Evolutionary conservation across 2,329 filamentous ascomycete species (phyloP).

Genomic region (Alternaria dauci): DNA sequence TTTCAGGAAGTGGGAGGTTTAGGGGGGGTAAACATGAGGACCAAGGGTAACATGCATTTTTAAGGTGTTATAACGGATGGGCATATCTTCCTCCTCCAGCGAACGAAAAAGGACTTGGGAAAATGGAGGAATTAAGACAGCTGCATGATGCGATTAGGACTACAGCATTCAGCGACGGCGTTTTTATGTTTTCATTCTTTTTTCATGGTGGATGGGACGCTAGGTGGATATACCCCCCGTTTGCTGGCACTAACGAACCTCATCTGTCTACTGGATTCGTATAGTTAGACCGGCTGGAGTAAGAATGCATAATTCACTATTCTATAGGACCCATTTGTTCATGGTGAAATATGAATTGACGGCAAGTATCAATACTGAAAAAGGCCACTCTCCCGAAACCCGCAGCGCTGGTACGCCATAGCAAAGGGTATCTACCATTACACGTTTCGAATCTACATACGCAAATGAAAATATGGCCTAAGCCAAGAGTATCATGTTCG

Average conservation of each 20-base stretch:
- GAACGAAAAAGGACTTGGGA: background rate
- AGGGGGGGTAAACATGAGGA: background rate
- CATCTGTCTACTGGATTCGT: background rate
- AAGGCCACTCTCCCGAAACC: background rate
- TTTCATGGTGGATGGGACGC: background rate
- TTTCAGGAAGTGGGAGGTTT: too few species aligned
- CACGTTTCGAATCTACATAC: background rate
- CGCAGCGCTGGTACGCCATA: background rate
- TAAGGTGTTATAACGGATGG: conserved; percentile 5
- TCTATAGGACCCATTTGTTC: background rate
- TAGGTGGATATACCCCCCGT: conserved; percentile 16
- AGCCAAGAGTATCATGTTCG: background rate
- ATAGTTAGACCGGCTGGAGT: background rate
- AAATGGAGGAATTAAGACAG: background rate
- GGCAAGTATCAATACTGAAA: background rate
- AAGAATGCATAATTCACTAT: conserved; percentile 1
- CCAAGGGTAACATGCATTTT: conserved; percentile 7
- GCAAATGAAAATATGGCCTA: background rate
- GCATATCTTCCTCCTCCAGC: background rate
- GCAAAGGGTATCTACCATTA: conserved; percentile 2
- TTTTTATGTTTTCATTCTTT: conserved; percentile 11
- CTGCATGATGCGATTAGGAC: conserved; percentile 7
- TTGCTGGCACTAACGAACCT: background rate
- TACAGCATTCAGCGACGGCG: conserved; percentile 38
- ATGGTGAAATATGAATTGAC: background rate